Evolutionary conservation across 345 rosid genomes (phyloP).

Genomic region (Dovyalis caffra): DNA sequence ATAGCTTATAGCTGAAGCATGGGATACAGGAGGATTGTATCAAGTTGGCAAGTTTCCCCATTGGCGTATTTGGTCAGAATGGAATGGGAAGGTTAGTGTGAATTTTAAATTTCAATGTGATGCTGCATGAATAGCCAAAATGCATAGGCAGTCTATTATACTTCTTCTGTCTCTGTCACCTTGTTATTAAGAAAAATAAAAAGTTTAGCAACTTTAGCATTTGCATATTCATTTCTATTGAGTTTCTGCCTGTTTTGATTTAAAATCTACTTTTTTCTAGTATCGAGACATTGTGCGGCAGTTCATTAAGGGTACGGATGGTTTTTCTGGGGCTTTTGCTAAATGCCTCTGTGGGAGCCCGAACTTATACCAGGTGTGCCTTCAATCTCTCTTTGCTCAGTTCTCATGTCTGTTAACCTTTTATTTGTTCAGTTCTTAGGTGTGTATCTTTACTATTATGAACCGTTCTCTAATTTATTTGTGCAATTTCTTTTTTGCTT

Average conservation of each 20-base stretch:
- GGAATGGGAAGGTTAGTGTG: constrained; percentile 93
- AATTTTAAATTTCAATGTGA: constrained; percentile 1
- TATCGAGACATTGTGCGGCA: constrained; percentile 90
- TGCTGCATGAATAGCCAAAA: not conserved
- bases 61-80: constrained; percentile 97
- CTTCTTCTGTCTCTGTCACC: not conserved
- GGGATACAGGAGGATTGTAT: constrained; percentile 96
- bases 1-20: constrained; percentile 96
- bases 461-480: not conserved
- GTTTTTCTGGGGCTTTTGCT: constrained; percentile 95
- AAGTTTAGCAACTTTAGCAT: not conserved
- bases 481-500: not conserved
- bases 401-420: not conserved
- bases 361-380: constrained; percentile 75
- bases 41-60: constrained; percentile 97
- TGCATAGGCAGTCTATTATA: not conserved
- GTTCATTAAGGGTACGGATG: constrained; percentile 95
- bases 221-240: not conserved
- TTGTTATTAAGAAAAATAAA: not conserved
- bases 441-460: not conserved
- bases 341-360: constrained; percentile 98
- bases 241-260: constrained; percentile 4
- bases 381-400: not conserved
- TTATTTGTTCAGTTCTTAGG: too few species aligned
- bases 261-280: constrained; percentile 37